Conservation (phyloP, 2,329 filamentous ascomycete species). For the Fusarium nodosum region DNA sequence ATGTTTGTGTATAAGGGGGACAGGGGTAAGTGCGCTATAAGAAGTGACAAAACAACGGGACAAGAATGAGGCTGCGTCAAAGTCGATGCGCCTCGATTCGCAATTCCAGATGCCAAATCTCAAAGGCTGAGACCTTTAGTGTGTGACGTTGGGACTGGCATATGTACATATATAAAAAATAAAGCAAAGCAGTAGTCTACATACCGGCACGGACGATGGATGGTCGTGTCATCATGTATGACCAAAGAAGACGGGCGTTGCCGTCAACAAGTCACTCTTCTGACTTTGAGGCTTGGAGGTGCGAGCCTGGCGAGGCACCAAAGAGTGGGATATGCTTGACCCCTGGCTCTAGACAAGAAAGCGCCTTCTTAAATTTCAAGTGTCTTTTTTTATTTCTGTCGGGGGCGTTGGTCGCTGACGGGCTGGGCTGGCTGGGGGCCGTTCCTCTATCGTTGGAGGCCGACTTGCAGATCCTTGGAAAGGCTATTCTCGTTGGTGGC, state of each 20-base stretch:
- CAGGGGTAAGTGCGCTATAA: conserved; percentile 28
- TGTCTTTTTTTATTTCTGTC: conserved; percentile 18
- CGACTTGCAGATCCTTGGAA: conserved; percentile 27
- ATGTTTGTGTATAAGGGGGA: conserved; percentile 32
- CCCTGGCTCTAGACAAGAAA: conserved; percentile 33
- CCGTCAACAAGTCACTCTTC: conserved; percentile 39
- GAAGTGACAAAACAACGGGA: conserved; percentile 22
- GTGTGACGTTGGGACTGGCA: conserved; percentile 17
- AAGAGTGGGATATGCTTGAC: conserved; percentile 31
- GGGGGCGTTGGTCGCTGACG: conserved; percentile 24
- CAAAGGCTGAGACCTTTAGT: conserved; percentile 22
- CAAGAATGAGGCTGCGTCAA: conserved; percentile 36
- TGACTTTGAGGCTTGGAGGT: conserved; percentile 36
- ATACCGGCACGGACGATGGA: conserved; percentile 72
- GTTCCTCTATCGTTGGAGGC: conserved; percentile 22
- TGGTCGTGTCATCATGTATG: conserved; percentile 68
- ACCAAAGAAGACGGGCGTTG: conserved; percentile 32
- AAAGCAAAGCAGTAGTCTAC: conserved; percentile 50
- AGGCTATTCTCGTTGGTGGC: conserved; percentile 24
- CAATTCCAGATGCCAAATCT: conserved; percentile 10
- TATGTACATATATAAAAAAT: conserved; percentile 11
- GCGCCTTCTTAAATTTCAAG: conserved; percentile 23
- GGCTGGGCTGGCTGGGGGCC: conserved; percentile 30
- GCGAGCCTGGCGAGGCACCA: conserved; percentile 30
- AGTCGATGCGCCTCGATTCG: conserved; percentile 25